Evolutionary conservation across 2,329 filamentous ascomycete species (phyloP), one percentile per base, ranked within the genome.

Genomic region (Thermoascus crustaceus): DNA sequence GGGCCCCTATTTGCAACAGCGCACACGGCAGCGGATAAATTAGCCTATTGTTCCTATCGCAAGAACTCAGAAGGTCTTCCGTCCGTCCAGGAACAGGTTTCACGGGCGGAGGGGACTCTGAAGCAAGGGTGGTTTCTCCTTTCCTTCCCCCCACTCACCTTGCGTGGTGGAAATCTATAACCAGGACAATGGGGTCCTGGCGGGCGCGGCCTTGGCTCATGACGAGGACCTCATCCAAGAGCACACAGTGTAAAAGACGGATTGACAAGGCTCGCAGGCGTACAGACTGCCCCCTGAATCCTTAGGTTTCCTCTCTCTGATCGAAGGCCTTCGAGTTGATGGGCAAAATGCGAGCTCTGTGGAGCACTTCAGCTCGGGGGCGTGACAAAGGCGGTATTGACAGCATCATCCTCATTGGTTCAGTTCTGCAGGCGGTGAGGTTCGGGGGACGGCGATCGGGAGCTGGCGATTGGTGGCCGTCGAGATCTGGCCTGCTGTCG

Each of bases 111-210:
- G 22, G n/a, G 7, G n/a, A 24, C n/a, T 7, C n/a, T 24, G 22
- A 7, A 24, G 7, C 7, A 24, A 34, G 16, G 6, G 32, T 7
- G 32, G 8, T 17, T 6, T 6, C 22, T 13, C 10, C 22, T 24
- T 7, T 25, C 23, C 17, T 34, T 14, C 7, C n/a, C 17, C 18
- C 7, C 16, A 53, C 61, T 52, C 45, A 68, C 66, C 64, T 59
- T 41, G 83, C 82, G 71, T 89, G 84, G 62, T 89, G 83, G 57
- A 89, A 89, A 59, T 82, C 84, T 50, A 89, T 82, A 40, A 89
- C 82, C 45, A 80, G 78, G 32, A 89, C 81, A 55, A 88, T 70
- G 29, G 84, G 83, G 38, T 58, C 52, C 50, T 61, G 57, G 69
- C 66, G 56, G 80, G 82, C 52, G 38, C 36, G 47, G 33, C 42